phyloP scores from a whole-genome alignment of 805 yeast genomes.

The Candida orba region DNA sequence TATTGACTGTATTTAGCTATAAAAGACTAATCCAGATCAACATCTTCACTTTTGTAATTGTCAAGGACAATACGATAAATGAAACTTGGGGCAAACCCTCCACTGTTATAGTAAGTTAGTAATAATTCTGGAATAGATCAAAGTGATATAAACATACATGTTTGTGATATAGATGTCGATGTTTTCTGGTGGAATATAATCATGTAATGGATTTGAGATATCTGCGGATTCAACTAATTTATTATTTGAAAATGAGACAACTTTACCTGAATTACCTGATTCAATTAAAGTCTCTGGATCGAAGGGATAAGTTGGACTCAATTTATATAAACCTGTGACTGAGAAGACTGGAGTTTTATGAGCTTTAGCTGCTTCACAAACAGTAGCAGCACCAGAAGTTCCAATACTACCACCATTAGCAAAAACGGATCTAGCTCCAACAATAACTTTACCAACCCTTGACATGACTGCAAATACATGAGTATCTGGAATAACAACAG shows the following conservation, averaged over 20 bases:
- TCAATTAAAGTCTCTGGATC: slow-evolving; percentile 77
- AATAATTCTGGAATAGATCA: too few species aligned
- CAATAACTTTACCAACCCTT: slow-evolving; percentile 89
- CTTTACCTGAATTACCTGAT: slow-evolving; percentile 92
- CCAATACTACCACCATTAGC: slow-evolving; percentile 95
- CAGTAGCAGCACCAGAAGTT: slow-evolving; percentile 84
- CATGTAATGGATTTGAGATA: slow-evolving; percentile 82
- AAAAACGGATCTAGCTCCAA: slow-evolving; percentile 88
- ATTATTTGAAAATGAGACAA: slow-evolving; percentile 67
- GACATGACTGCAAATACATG: slow-evolving; percentile 95
- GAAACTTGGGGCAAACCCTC: slow-evolving; percentile 95
- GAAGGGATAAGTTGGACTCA: slow-evolving; percentile 84
- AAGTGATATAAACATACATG: slow-evolving; percentile 33
- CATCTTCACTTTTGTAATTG: slow-evolving; percentile 84
- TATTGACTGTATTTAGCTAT: neutral
- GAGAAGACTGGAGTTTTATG: slow-evolving; percentile 95
- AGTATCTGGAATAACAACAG: slow-evolving; percentile 88
- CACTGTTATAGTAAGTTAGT: slow-evolving; percentile 29
- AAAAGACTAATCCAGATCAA: slow-evolving; percentile 37
- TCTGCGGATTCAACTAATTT: slow-evolving; percentile 64
- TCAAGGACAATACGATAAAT: slow-evolving; percentile 93
- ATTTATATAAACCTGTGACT: slow-evolving; percentile 87
- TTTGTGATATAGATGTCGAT: slow-evolving; percentile 93
- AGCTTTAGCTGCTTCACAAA: slow-evolving; percentile 92
- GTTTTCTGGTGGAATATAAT: slow-evolving; percentile 88